phyloP scores from a whole-genome alignment of 2,329 filamentous ascomycete genomes.

The Beauveria brongniartii region DNA sequence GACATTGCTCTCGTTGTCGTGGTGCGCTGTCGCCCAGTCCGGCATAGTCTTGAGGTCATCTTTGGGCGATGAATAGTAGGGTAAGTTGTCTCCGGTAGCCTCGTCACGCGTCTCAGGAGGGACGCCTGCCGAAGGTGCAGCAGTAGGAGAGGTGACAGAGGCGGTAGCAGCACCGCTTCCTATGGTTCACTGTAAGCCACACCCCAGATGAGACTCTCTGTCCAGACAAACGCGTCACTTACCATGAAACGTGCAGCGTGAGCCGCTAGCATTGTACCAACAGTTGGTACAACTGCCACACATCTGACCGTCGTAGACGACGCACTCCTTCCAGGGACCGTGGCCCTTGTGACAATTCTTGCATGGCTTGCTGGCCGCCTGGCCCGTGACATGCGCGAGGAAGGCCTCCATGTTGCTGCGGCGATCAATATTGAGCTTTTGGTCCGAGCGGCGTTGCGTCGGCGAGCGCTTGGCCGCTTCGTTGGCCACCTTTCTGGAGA shows the following conservation, averaged over 20 bases:
- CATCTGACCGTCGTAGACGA: slow-evolving; percentile 53
- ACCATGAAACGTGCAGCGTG: slow-evolving; percentile 54
- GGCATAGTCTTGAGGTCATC: neutral
- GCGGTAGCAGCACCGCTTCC: neutral
- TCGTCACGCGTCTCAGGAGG: neutral
- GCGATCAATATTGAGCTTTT: slow-evolving; percentile 46
- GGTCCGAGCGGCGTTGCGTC: slow-evolving; percentile 44
- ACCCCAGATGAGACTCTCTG: neutral
- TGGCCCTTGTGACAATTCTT: slow-evolving; percentile 54
- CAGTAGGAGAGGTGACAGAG: neutral
- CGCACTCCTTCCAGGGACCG: slow-evolving; percentile 50
- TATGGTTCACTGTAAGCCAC: neutral
- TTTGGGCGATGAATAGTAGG: neutral
- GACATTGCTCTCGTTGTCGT: neutral
- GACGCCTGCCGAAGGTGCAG: neutral
- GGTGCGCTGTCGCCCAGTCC: neutral
- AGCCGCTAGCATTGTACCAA: slow-evolving; percentile 55
- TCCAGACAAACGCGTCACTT: slow-evolving; percentile 1
- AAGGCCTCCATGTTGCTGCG: slow-evolving; percentile 53
- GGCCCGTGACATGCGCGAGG: slow-evolving; percentile 49
- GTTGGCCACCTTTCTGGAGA: slow-evolving; percentile 45
- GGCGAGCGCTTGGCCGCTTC: slow-evolving; percentile 42
- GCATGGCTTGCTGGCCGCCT: slow-evolving; percentile 39
- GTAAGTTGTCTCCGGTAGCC: neutral
- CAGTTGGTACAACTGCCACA: slow-evolving; percentile 56